These are phyloP conservation scores for Austropuccinia psidii DNA, from an alignment of 1,284 basidiomycete genomes.

Conservation along the genomic window DNA sequence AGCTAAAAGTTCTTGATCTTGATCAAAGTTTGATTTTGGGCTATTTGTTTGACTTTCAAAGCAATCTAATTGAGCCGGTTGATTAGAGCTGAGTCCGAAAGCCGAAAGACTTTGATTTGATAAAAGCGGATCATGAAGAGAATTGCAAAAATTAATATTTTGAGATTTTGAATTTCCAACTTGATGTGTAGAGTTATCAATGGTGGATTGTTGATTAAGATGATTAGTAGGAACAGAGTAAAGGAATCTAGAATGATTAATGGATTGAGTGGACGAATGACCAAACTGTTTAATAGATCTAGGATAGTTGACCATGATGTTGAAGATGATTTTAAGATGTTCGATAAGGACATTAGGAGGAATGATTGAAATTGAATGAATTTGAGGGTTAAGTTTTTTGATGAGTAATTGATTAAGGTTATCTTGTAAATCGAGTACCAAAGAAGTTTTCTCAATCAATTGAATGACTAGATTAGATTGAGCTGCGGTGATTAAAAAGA, in stretches of 20 bases:
- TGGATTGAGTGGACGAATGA: neutral
- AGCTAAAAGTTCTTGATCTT: neutral
- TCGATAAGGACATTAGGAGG: slow-evolving; percentile 65
- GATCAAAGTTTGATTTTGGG: neutral
- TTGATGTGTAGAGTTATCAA: neutral
- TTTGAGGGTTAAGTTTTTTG: slow-evolving; percentile 55
- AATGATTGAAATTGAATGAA: slow-evolving; percentile 52
- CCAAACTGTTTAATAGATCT: slow-evolving; percentile 37
- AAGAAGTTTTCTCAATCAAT: slow-evolving; percentile 50
- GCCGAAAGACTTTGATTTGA: neutral
- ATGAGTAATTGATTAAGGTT: slow-evolving; percentile 59
- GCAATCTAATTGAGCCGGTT: too few species aligned
- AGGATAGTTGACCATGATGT: slow-evolving; percentile 63
- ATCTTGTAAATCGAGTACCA: slow-evolving; percentile 53
- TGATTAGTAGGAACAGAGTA: neutral
- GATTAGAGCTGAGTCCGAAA: neutral
- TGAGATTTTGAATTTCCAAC: neutral
- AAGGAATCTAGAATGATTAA: neutral
- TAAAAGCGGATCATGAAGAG: too few species aligned
- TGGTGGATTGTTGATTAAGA: neutral
- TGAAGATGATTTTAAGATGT: slow-evolving; percentile 67
- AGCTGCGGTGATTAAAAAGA: slow-evolving; percentile 55
- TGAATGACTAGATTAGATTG: slow-evolving; percentile 15
- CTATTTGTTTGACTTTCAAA: neutral
- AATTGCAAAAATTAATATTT: too few species aligned